These are phyloP conservation scores for Lactarius evosmus DNA, from an alignment of 768 basidiomycete genomes.

Conservation along the genomic window DNA sequence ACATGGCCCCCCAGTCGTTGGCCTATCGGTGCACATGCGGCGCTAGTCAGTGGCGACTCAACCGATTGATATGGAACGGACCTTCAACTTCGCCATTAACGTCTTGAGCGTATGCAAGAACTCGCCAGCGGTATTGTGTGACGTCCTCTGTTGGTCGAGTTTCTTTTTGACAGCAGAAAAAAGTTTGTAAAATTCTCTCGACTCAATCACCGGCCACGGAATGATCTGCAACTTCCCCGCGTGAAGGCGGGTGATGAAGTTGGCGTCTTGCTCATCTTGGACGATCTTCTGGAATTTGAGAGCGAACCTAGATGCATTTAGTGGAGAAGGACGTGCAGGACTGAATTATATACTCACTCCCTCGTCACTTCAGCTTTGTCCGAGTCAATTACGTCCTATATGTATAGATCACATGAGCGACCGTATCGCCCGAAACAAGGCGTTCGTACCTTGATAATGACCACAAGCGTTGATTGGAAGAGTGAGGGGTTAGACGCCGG, in stretches of 20 bases:
- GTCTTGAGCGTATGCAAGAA: constrained; percentile 60
- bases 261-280: constrained; percentile 56
- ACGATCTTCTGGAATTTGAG: constrained; percentile 62
- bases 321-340: not conserved
- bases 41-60: not conserved
- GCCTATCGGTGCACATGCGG: constrained; percentile 36
- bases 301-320: constrained; percentile 41
- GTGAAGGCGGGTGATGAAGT: constrained; percentile 62
- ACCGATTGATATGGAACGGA: constrained; percentile 23
- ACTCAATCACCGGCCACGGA: constrained; percentile 67
- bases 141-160: constrained; percentile 48
- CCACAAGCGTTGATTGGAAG: constrained; percentile 58
- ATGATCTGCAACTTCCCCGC: constrained; percentile 54
- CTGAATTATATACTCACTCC: constrained; percentile 44
- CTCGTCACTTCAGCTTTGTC: constrained; percentile 56
- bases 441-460: constrained; percentile 57
- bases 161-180: constrained; percentile 47
- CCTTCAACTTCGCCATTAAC: constrained; percentile 67
- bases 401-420: not conserved
- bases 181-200: constrained; percentile 54
- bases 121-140: constrained; percentile 50
- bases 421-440: too few relatives aligned
- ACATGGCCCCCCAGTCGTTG: constrained; percentile 63
- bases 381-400: constrained; percentile 60
- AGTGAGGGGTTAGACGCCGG: constrained; percentile 56